These are phyloP conservation scores for Cryptosporidium ryanae DNA, from an alignment of 169 alveolate genomes.

Conservation along the genomic window DNA sequence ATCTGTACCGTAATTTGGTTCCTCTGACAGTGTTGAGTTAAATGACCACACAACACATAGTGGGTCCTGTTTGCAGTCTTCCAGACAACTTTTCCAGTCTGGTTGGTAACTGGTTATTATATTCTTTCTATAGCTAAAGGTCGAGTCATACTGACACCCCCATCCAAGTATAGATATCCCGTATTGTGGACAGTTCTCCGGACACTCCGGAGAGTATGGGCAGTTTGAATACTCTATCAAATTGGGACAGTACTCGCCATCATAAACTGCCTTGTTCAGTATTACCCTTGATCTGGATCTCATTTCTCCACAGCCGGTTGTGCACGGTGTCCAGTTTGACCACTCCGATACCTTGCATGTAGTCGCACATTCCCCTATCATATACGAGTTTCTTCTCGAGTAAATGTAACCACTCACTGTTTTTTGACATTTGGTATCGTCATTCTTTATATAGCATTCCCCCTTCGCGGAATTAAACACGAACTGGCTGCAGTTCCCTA, in stretches of 20 bases:
- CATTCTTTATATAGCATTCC: constrained; percentile 33
- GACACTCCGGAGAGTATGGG: constrained; percentile 1
- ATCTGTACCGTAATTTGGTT: constrained; percentile 8
- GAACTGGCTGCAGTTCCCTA: constrained; percentile 31
- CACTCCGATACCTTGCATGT: constrained; percentile 67
- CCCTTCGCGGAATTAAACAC: constrained; percentile 14
- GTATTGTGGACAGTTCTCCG: constrained; percentile 67
- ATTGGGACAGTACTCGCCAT: constrained; percentile 44
- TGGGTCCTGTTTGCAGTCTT: constrained; percentile 46
- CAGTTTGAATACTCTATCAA: constrained; percentile 57
- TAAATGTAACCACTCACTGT: background rate
- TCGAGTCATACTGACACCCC: constrained; percentile 73
- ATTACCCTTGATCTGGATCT: constrained; percentile 48
- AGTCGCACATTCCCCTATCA: constrained; percentile 67
- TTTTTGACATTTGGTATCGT: constrained; percentile 4
- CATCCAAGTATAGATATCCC: constrained; percentile 69
- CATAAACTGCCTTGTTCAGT: background rate
- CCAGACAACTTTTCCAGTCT: constrained; percentile 45
- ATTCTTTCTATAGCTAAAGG: constrained; percentile 28
- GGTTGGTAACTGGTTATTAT: constrained; percentile 14
- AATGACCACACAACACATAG: constrained; percentile 62
- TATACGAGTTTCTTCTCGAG: background rate
- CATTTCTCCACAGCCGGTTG: constrained; percentile 76
- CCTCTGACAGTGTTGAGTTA: constrained; percentile 52
- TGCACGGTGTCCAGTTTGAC: constrained; percentile 79